Evolutionary conservation across 2,329 filamentous ascomycete genomes (phyloP).

Genomic region (Cordyceps cicadae): DNA sequence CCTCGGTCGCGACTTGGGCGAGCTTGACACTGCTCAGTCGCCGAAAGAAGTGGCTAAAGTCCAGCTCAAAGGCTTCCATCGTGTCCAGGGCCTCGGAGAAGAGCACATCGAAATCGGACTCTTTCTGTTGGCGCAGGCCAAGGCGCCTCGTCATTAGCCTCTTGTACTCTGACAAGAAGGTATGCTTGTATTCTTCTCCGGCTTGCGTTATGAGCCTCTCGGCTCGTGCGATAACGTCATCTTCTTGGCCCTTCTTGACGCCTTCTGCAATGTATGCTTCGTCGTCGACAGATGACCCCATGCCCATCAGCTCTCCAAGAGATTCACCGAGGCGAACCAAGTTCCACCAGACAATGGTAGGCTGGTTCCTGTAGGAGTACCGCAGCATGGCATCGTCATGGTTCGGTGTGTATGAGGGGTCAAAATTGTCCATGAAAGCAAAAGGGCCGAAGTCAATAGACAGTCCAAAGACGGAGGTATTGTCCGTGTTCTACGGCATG

Average conservation of each 20-base stretch:
- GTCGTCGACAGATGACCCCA: conserved; percentile 64
- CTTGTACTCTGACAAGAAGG: conserved; percentile 87
- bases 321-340: conserved; percentile 84
- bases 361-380: conserved; percentile 90
- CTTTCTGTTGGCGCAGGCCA: conserved; percentile 61
- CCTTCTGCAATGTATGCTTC: conserved; percentile 63
- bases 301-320: conserved; percentile 78
- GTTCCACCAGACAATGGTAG: conserved; percentile 98
- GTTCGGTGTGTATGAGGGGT: conserved; percentile 90
- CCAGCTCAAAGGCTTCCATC: conserved; percentile 72
- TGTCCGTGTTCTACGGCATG: conserved; percentile 68
- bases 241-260: conserved; percentile 50
- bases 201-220: conserved; percentile 73
- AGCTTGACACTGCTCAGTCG: conserved; percentile 59
- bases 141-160: conserved; percentile 71
- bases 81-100: conserved; percentile 78
- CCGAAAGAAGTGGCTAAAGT: conserved; percentile 93
- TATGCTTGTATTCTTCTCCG: conserved; percentile 80
- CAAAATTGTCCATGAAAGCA: conserved; percentile 95
- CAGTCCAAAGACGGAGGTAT: conserved; percentile 82
- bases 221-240: conserved; percentile 66
- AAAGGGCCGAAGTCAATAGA: conserved; percentile 95
- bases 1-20: conserved; percentile 54
- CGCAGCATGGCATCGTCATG: conserved; percentile 84
- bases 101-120: conserved; percentile 68